phyloP scores from a whole-genome alignment of 148 eudicot genomes.

The Rheum nobile region DNA sequence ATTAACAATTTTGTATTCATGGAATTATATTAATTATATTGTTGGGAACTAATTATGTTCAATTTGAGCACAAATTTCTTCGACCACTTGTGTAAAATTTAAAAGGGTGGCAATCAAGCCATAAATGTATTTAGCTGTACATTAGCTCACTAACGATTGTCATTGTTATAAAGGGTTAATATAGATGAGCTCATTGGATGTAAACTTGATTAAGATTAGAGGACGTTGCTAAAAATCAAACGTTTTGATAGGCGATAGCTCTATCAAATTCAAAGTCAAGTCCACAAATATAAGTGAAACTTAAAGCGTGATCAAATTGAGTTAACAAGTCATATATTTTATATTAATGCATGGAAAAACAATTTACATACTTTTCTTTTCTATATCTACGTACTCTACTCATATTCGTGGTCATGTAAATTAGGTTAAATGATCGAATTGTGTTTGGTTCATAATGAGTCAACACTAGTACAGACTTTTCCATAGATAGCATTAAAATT shows the following conservation, averaged over 20 bases:
- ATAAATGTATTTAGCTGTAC: neutral
- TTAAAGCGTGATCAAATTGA: too few species aligned
- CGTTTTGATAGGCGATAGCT: neutral
- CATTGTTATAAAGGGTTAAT: neutral
- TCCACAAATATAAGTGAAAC: neutral
- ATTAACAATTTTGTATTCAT: neutral
- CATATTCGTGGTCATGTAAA: neutral
- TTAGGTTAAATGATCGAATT: neutral
- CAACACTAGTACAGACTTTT: too few species aligned
- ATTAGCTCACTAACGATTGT: neutral
- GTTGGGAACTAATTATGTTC: neutral
- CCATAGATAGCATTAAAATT: too few species aligned
- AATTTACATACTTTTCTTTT: too few species aligned
- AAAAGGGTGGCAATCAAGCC: neutral
- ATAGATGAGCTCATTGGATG: slow-evolving; percentile 1
- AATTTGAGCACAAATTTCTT: neutral
- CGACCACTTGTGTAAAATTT: neutral
- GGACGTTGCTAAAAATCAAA: neutral
- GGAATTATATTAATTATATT: too few species aligned
- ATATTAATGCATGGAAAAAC: too few species aligned
- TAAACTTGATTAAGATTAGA: neutral
- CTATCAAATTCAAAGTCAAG: neutral
- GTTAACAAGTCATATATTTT: too few species aligned
- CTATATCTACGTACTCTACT: neutral
- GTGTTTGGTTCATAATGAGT: slow-evolving; percentile 1